Evolutionary conservation across 108 stramenopile genomes (phyloP).

Genomic region (Cyclotella sp.): DNA sequence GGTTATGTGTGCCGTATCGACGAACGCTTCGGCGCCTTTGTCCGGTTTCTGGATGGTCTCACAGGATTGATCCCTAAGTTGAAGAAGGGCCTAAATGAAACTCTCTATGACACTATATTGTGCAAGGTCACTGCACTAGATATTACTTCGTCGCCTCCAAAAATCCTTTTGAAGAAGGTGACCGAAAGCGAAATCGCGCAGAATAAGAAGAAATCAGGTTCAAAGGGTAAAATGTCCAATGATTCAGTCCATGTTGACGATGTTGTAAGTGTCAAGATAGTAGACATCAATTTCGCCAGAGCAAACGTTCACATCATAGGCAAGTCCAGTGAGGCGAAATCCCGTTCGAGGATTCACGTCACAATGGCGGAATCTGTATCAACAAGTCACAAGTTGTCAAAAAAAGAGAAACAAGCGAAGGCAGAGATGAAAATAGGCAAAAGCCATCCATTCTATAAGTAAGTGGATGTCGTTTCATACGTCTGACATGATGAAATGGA

Average conservation of each 20-base stretch:
- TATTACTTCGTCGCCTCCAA: conserved; percentile 62
- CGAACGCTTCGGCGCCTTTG: conserved; percentile 79
- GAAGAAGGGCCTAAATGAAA: conserved; percentile 75
- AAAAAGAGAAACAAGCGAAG: conserved; percentile 49
- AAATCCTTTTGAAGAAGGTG: conserved; percentile 65
- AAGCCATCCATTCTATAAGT: conserved; percentile 76
- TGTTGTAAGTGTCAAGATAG: conserved; percentile 39
- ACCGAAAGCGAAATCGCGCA: conserved; percentile 36
- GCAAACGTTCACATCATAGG: conserved; percentile 60
- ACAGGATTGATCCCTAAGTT: conserved; percentile 84
- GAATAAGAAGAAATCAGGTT: conserved; percentile 28
- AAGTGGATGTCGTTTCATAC: neutral
- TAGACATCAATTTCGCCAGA: conserved; percentile 56
- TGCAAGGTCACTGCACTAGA: conserved; percentile 79
- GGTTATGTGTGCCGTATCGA: conserved; percentile 80
- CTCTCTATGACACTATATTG: conserved; percentile 63
- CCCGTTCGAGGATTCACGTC: conserved; percentile 66
- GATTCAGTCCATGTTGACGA: conserved; percentile 62
- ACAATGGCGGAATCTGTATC: conserved; percentile 63
- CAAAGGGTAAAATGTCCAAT: conserved; percentile 20
- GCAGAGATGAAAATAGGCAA: conserved; percentile 58
- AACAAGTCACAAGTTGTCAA: conserved; percentile 36
- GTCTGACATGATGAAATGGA: neutral
- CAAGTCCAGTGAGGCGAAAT: conserved; percentile 31
- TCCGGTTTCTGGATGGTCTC: conserved; percentile 80